These are phyloP conservation scores for Dictyostelium purpureum DNA, from an alignment of 78 protist species.

Conservation along the genomic window DNA sequence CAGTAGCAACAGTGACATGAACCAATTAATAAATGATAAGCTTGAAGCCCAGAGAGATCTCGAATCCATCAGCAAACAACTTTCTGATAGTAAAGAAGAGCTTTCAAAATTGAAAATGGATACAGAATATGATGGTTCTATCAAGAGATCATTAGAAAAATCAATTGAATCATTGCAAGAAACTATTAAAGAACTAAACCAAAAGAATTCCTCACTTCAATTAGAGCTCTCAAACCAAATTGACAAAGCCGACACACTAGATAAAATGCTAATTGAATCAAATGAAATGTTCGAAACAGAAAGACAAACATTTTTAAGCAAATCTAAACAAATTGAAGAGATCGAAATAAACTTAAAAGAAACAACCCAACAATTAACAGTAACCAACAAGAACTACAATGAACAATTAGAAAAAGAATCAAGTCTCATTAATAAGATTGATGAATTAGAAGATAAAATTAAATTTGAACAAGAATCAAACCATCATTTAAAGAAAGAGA, in stretches of 20 bases:
- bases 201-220: background rate
- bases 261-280: background rate
- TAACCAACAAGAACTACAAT: too few species aligned
- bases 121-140: background rate
- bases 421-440: background rate
- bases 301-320: background rate
- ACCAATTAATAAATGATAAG: background rate
- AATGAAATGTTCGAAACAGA: background rate
- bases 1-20: background rate
- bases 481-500: background rate
- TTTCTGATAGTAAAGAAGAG: background rate
- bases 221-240: background rate
- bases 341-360: background rate
- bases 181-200: background rate
- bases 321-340: background rate
- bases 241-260: background rate
- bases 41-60: background rate
- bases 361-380: background rate
- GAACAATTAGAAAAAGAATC: background rate
- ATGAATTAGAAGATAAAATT: background rate
- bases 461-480: slow-evolving; percentile 4
- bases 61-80: background rate
- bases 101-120: background rate
- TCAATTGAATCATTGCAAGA: background rate
- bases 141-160: background rate